Percentiles rank a stretch among this genome's conserved stretches.
Evolutionary conservation across 176 grass and related monocot species (phyloP).

Genomic region (Rhynchospora pubera): DNA sequence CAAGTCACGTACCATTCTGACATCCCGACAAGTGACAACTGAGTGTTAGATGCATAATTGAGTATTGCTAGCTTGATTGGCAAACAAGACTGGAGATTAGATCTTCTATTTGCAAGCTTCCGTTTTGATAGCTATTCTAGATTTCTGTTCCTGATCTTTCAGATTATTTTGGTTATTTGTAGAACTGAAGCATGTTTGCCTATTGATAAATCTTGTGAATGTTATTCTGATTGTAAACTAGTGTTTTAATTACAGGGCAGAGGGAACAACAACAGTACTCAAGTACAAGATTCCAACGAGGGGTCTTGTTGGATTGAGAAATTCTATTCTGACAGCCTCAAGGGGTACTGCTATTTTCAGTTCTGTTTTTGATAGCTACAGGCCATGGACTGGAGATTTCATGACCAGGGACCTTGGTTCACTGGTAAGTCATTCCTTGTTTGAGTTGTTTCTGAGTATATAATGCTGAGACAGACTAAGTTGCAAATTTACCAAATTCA

Average conservation of each 20-base stretch:
- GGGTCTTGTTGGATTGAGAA: conserved; percentile 89
- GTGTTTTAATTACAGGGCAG: conserved; percentile 42
- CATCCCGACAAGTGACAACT: too few species aligned
- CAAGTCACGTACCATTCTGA: neutral
- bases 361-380: conserved; percentile 94
- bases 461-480: neutral
- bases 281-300: conserved; percentile 97
- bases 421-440: conserved; percentile 40
- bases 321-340: conserved; percentile 88
- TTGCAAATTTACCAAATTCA: neutral
- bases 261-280: conserved; percentile 70
- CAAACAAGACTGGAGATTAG: neutral
- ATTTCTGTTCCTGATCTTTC: neutral
- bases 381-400: conserved; percentile 72
- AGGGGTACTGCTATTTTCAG: conserved; percentile 77
- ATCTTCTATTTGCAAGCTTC: neutral
- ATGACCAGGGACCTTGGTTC: conserved; percentile 74
- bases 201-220: neutral
- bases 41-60: too few species aligned
- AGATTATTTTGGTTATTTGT: neutral
- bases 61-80: neutral
- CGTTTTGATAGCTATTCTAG: neutral
- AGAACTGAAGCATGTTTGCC: neutral
- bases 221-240: neutral
- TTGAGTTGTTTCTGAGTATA: conserved; percentile 13